Evolutionary conservation across 129 eudicot genomes (phyloP).

Genomic region (Silybum marianum): DNA sequence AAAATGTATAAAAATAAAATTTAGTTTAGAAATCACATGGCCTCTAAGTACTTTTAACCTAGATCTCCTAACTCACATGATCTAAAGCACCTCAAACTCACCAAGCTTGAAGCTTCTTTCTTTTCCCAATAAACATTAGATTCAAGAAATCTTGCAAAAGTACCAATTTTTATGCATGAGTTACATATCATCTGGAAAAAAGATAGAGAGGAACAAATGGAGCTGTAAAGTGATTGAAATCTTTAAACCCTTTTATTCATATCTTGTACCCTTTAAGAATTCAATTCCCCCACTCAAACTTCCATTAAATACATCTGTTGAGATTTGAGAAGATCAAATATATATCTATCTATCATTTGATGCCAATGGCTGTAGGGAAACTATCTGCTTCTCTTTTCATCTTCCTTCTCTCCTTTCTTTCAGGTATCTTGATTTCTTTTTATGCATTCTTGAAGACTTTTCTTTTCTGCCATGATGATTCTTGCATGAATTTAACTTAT

Average conservation of each 20-base stretch:
- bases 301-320: conserved; percentile 25
- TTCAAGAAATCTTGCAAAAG: conserved; percentile 10
- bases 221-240: conserved; percentile 36
- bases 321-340: conserved; percentile 16
- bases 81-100: conserved; percentile 27
- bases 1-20: background rate
- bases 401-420: conserved; percentile 36
- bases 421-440: conserved; percentile 38
- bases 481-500: background rate
- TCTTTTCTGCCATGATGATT: background rate
- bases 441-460: conserved; percentile 5
- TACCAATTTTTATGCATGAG: conserved; percentile 22
- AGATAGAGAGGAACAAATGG: conserved; percentile 10
- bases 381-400: conserved; percentile 31
- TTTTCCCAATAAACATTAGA: background rate
- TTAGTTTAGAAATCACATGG: conserved; percentile 25
- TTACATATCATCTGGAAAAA: background rate
- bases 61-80: conserved; percentile 25
- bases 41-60: background rate
- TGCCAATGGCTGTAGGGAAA: conserved; percentile 36
- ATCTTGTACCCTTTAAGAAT: background rate
- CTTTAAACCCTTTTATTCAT: conserved; percentile 17
- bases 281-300: background rate
- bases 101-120: background rate
- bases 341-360: background rate